Base-by-base conservation (phyloP, 768 basidiomycete genomes). In the Arthromyces matolae region DNA sequence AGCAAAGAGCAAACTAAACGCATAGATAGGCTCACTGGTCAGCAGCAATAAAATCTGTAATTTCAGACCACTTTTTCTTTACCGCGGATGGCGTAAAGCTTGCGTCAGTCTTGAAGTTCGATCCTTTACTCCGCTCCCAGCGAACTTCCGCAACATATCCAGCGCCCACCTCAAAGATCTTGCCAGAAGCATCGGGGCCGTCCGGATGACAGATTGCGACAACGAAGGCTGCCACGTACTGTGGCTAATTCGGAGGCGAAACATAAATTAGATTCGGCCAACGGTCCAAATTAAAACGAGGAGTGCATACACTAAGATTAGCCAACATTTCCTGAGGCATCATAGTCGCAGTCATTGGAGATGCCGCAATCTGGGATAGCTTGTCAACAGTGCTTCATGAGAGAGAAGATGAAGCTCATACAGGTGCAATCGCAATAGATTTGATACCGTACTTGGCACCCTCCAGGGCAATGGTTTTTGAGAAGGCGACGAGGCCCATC, bases 81-180 rank as follows among this genome's bases (percentile, higher is more conserved):
- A 90, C 94, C 44, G 96, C 95, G 20, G 92, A 93, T 9, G 95
- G 96, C 0, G 96, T 97, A 64, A 96, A 97, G 27, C 78, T 82
- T 9, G 77, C 73, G 59, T 99, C 93, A 8, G 92, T 86, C 71
- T 83, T 93, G 81, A 94, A 96, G 34, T 95, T 71, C 8, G 78
- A 73, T 42, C 95, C 96, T 54, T 84, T 79, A 64, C 87, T 89
- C 47, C 93, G 79, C 67, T 98, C 90, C 90, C 93, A 97, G 48
- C 96, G 80, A 47, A 97, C 76, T 66, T 96, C 91, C 8, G 91
- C 88, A 45, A 92, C 71, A 63, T 84, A 98, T 3, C 94, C 95
- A 38, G 89, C 96, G 27, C 94, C 96, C 28, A 93, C 77, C 68
- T 98, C 94, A 54, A 93, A 98, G 14, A 95, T 77, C 61, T 79